Base-by-base conservation (phyloP, 2,329 filamentous ascomycete species). In the Cytospora leucostoma region DNA sequence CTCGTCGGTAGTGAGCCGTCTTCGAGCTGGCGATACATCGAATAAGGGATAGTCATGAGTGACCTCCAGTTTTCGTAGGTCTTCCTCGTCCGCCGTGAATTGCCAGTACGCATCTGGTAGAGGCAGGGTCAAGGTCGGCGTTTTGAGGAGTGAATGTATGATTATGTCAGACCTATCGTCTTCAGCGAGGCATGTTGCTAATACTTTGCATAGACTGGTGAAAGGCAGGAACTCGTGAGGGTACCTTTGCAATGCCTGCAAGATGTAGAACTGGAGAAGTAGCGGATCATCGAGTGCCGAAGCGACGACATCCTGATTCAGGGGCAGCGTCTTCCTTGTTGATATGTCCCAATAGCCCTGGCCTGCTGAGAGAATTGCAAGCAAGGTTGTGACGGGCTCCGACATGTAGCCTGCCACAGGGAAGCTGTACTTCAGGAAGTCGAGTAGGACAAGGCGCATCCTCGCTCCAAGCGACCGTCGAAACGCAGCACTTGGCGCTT, bases 141-240 rank as follows among this genome's bases (percentile, higher is more conserved):
- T 89, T 63, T 81, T 83, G 63, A 88, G 84, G 13, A 97, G 79
- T 61, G 89, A 79, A n/a, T 82, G 78, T 44, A 89, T 75, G 5
- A 59, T 54, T 50, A 81, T 70, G 52, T 79, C 77, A 10, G 75
- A 72, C 27, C 70, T 70, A 8, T 75, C 74, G 17, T 73, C 71
- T 19, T 74, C 72, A 11, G 74, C 70, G 68, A 69, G 79, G 74
- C 71, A 82, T 66, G 66, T 86, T 77, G 83, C 84, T 17, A 96
- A 77, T 47, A 84, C 85, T 61, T 87, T 87, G 71, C 87, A 89
- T 47, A 96, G 78, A 59, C 84, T 86, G 65, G 96, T 77, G 70
- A 97, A 92, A 0, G 93, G 92, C 3, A 88, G 76, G 54, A 91
- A 88, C 75, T 97, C 94, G 74, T 91, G 94, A 0, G 94, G 94